A percentile compares a stretch with the other conserved stretches of the same genome.
phyloP scores from a whole-genome alignment of 1,139 yeast genomes.

The Torulaspora globosa region DNA sequence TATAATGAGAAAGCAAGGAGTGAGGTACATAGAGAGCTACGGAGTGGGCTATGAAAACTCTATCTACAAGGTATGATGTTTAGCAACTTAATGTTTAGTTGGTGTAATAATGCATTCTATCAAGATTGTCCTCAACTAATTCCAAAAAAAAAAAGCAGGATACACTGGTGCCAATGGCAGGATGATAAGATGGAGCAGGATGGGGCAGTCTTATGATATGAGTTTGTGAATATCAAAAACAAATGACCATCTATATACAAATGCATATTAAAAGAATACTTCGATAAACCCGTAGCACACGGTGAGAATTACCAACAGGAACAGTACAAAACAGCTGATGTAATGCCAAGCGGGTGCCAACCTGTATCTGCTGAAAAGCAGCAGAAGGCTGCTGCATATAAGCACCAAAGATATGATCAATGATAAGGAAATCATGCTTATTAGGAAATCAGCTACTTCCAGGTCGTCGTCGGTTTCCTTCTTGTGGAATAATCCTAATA shows the following conservation, averaged over 20 bases:
- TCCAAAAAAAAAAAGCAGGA: background rate
- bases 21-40: too few species aligned
- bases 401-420: slow-evolving; percentile 39
- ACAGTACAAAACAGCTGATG: slow-evolving; percentile 38
- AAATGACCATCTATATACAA: background rate
- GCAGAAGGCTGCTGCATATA: slow-evolving; percentile 40
- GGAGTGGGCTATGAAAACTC: too few species aligned
- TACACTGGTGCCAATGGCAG: too few species aligned
- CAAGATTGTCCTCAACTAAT: too few species aligned
- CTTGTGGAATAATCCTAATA: slow-evolving; percentile 38
- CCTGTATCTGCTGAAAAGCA: slow-evolving; percentile 41
- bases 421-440: slow-evolving; percentile 28
- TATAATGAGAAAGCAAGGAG: too few species aligned
- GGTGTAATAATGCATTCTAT: background rate
- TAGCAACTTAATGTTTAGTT: background rate
- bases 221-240: background rate
- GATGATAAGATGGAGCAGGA: too few species aligned
- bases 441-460: slow-evolving; percentile 22
- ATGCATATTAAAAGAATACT: slow-evolving; percentile 22
- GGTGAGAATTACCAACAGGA: slow-evolving; percentile 42
- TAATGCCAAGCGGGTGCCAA: slow-evolving; percentile 44
- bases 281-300: slow-evolving; percentile 46
- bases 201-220: background rate
- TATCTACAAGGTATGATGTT: background rate
- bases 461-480: slow-evolving; percentile 28